These are phyloP conservation scores for Fusarium zealandicum DNA, from an alignment of 2,329 filamentous ascomycete genomes.

Conservation along the genomic window DNA sequence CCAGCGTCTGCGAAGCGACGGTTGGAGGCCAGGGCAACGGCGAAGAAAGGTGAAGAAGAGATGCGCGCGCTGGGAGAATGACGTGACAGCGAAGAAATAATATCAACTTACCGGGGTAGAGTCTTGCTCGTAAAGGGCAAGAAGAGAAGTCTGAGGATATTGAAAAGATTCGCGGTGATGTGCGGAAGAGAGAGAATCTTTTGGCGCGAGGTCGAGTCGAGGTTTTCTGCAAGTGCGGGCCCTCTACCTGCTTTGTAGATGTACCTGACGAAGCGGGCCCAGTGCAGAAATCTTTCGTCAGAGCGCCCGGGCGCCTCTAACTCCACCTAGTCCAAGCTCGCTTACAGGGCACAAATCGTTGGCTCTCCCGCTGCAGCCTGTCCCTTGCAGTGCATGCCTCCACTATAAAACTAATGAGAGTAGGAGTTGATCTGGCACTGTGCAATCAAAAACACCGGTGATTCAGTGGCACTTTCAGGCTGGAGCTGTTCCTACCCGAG, in stretches of 20 bases:
- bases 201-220: slow-evolving; percentile 35
- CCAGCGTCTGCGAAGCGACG: slow-evolving; percentile 20
- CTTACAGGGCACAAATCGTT: slow-evolving; percentile 39
- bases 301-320: slow-evolving; percentile 3
- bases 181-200: slow-evolving; percentile 26
- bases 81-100: neutral
- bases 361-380: slow-evolving; percentile 29
- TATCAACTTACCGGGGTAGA: slow-evolving; percentile 13
- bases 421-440: slow-evolving; percentile 22
- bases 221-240: slow-evolving; percentile 39
- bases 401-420: slow-evolving; percentile 8
- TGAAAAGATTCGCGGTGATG: slow-evolving; percentile 29
- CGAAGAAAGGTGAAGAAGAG: neutral
- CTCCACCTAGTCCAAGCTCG: slow-evolving; percentile 23
- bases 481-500: slow-evolving; percentile 28
- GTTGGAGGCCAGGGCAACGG: slow-evolving; percentile 6
- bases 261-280: slow-evolving; percentile 22
- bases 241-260: slow-evolving; percentile 20
- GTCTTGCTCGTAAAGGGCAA: slow-evolving; percentile 14
- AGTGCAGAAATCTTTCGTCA: slow-evolving; percentile 11
- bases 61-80: neutral
- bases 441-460: slow-evolving; percentile 23
- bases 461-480: slow-evolving; percentile 9
- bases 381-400: slow-evolving; percentile 35
- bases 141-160: slow-evolving; percentile 14